These are phyloP conservation scores for Aeschynomene evenia DNA, from an alignment of 306 rosid genomes.

Conservation along the genomic window DNA sequence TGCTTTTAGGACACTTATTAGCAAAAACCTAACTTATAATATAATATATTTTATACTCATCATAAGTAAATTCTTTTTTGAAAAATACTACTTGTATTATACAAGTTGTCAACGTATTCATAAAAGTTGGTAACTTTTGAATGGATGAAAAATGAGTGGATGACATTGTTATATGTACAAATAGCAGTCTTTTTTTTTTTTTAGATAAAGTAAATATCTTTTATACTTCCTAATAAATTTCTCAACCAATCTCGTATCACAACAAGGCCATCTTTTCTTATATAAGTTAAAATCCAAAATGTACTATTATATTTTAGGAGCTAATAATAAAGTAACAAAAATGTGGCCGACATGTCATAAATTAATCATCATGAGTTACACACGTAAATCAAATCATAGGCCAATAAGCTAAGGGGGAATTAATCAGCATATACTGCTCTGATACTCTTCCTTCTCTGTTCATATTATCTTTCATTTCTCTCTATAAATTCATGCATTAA, in stretches of 20 bases:
- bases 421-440: not conserved
- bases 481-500: constrained; percentile 38
- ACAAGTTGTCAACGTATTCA: too few species aligned
- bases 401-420: not conserved
- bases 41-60: too few species aligned
- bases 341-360: constrained; percentile 21
- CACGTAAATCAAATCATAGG: constrained; percentile 3
- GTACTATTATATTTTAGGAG: not conserved
- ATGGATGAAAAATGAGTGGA: too few species aligned
- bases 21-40: too few species aligned
- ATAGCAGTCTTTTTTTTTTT: too few species aligned
- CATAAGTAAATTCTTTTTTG: too few species aligned
- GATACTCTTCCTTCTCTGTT: constrained; percentile 1
- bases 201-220: too few species aligned
- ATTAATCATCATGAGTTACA: not conserved
- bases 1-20: too few species aligned
- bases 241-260: not conserved
- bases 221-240: not conserved
- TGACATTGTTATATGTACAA: too few species aligned
- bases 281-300: not conserved
- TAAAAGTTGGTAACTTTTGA: too few species aligned
- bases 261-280: not conserved
- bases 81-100: too few species aligned
- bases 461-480: not conserved
- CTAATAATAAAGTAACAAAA: not conserved